Base-by-base conservation (phyloP, 345 rosid genomes). In the Ceriops tagal region DNA sequence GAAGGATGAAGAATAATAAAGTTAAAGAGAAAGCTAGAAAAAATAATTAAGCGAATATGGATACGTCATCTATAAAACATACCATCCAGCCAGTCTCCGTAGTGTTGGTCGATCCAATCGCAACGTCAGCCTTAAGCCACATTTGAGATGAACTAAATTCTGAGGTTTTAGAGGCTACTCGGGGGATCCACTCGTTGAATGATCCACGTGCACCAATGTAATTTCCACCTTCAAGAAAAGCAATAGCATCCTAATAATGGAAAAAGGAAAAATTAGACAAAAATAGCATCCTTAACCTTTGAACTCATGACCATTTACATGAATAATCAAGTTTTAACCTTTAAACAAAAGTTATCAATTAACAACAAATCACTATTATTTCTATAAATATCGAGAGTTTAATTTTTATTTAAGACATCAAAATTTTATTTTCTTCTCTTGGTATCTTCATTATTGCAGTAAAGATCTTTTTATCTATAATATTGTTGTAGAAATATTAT, bases 91-190 rank as follows among this genome's bases (percentile, higher is more conserved):
- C 58, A 22, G 27, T 8, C 27, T 55, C 58, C 5, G 22, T 2
- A 0, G 28, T n/a, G 28, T 9, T 55, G 3, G 3, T 0, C 24
- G 0, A 3, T 13, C 1, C 3, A 1, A 13, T 15, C 8, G 31
- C 18, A 6, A 8, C 24, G 13, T 18, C 30, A 21, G 59, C 4
- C 3, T 3, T 0, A 24, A 10, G 30, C 59, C 59, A 56, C 59
- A 56, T 56, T 56, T 56, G 59, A 56, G 59, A 24, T 9, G 16
- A 8, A 56, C 7, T 56, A 16, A 10, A 22, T 27, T 56, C 59
- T 9, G 5, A 11, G 18, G 30, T 30, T 10, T 4, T 1, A 21
- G 16, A 0, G 2, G 13, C 0, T 27, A 56, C 30, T 56, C 3
- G 11, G 16, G 59, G 59, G 5, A 9, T 16, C 59, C 59, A 56